Base-by-base conservation (phyloP, 768 basidiomycete genomes). In the Dentipellis sp. region DNA sequence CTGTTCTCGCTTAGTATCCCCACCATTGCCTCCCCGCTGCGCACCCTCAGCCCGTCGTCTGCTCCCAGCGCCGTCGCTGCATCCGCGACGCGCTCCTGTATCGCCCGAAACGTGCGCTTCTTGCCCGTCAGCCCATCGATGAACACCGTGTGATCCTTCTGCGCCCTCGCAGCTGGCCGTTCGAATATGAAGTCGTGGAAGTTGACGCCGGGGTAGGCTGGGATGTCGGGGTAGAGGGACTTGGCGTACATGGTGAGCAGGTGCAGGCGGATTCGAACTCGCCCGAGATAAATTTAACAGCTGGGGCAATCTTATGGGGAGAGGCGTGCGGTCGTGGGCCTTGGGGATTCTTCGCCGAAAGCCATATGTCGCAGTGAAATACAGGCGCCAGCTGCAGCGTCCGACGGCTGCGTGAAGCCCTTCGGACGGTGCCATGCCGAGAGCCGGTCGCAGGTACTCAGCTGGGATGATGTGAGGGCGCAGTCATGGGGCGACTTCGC, bases 1-100 rank as follows among this genome's bases (percentile, higher is more conserved):
- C 78, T 83, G 64, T 90, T 91, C 49, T 84, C 77, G 67, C 79
- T 80, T 64, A 88, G 76, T 12, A 91, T 78, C 6, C 85, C 88
- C 17, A 88, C 74, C 21, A 88, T 78, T 53, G 85, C 42, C 14
- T 45, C n/a, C n/a, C 42, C 42, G 19, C 19, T 23, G 14, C 22
- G 17, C 21, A 50, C 12, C 6, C 29, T 19, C 7, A 50, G 17
- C 14, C 48, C 48, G 22, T 35, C 48, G 3, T 42, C 40, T 42
- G 40, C 40, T 4, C 14, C 40, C 19, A 50, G 21, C 29, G 48
- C 48, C 3, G 48, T 50, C 17, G 48, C 48, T 16, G 48, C 48
- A 23, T 22, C 48, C 16, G 48, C 21, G 19, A 50, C 29, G 10
- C 48, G 48, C 22, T 50, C 48, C 22, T 23, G 17, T 11, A 50